These are phyloP conservation scores for Tripidium arundinaceum DNA, from an alignment of 202 grass and related monocot genomes.

Conservation along the genomic window DNA sequence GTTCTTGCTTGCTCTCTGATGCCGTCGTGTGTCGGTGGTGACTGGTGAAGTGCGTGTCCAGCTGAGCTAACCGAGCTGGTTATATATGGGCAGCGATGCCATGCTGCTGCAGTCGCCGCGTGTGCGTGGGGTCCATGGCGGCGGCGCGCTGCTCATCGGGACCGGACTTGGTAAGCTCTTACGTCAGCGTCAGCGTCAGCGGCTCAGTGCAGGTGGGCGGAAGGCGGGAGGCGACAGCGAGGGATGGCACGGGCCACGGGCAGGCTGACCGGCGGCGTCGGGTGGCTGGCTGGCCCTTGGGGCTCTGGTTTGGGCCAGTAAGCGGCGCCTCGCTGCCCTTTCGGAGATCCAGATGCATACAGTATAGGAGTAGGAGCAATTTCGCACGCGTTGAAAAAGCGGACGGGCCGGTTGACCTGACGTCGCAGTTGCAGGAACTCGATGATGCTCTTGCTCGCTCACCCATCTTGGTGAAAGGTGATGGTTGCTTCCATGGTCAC, in stretches of 20 bases:
- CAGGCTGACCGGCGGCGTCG: no score
- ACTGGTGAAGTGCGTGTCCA: not conserved
- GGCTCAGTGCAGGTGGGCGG: not conserved
- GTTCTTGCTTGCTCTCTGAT: not conserved
- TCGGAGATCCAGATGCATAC: not conserved
- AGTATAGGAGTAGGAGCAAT: no score
- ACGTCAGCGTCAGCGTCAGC: not conserved
- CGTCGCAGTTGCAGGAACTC: no score
- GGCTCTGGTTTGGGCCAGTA: not conserved
- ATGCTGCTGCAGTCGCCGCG: not conserved
- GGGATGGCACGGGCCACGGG: no score
- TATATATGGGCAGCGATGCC: conserved; percentile 6
- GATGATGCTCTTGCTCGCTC: not conserved
- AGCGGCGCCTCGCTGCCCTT: not conserved
- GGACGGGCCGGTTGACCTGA: no score
- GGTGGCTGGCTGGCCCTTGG: not conserved
- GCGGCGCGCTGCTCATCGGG: not conserved
- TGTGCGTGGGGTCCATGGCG: conserved; percentile 40
- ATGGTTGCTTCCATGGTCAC: not conserved
- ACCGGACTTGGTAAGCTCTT: not conserved
- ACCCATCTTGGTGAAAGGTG: not conserved
- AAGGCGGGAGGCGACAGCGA: not conserved
- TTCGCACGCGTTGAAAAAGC: not conserved
- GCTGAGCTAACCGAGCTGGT: not conserved
- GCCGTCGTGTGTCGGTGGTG: not conserved